A percentile compares a stretch with the other conserved stretches of the same genome.
phyloP scores from a whole-genome alignment of 2,329 filamentous ascomycete genomes.

The Talaromyces marneffei region DNA sequence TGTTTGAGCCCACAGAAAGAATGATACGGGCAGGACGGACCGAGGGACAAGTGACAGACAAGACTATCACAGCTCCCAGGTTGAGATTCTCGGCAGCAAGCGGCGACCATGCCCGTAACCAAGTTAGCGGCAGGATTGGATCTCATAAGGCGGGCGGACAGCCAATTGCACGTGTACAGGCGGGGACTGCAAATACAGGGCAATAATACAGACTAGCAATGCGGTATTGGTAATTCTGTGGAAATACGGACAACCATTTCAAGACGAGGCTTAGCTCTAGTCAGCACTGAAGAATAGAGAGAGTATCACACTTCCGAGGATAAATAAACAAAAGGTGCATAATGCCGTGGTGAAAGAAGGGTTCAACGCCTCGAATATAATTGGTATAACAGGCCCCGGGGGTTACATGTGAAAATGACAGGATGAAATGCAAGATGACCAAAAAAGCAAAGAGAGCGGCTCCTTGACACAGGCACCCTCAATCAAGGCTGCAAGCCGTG shows the following conservation, averaged over 20 bases:
- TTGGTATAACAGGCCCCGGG: not conserved
- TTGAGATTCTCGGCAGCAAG: not conserved
- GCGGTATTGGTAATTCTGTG: not conserved
- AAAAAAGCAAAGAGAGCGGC: not conserved
- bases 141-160: constrained; percentile 1
- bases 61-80: not conserved
- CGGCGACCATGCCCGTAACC: constrained; percentile 5
- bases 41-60: not conserved
- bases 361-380: not conserved
- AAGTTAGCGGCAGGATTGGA: not conserved
- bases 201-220: not conserved
- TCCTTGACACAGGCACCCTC: not conserved
- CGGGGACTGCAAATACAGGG: not conserved
- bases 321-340: not conserved
- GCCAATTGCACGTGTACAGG: not conserved
- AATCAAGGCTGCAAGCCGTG: not conserved
- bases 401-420: not conserved
- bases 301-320: not conserved
- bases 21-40: not conserved
- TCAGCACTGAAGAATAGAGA: not conserved
- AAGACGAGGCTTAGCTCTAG: not conserved
- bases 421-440: not conserved
- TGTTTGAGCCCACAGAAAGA: too few relatives aligned
- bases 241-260: not conserved
- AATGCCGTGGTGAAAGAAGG: not conserved